A percentile compares a stretch with the other conserved stretches of the same genome.
Evolutionary conservation across 2,329 filamentous ascomycete species (phyloP).

Genomic region (Phoma sp.): DNA sequence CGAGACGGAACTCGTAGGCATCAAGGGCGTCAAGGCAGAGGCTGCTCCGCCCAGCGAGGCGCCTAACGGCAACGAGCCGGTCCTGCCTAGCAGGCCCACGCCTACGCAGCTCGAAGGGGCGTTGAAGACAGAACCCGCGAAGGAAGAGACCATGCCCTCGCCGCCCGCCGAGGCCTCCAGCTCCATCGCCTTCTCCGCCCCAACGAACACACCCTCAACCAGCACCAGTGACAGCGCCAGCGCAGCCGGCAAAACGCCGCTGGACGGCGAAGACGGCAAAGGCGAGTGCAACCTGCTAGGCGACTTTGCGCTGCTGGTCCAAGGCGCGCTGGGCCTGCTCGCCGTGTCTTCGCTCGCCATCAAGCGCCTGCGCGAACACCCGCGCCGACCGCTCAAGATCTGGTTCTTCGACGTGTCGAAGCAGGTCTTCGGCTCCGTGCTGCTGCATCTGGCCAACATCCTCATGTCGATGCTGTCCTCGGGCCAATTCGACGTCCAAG

Average conservation of each 20-base stretch:
- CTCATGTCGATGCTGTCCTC: constrained; percentile 96
- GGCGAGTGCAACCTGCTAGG: constrained; percentile 89
- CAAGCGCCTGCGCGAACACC: constrained; percentile 90
- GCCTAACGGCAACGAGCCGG: constrained; percentile 5
- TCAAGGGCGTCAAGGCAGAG: constrained; percentile 60
- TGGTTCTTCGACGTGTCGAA: constrained; percentile 99
- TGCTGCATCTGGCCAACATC: constrained; percentile 91
- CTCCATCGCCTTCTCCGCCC: constrained; percentile 18
- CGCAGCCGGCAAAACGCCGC: constrained; percentile 33
- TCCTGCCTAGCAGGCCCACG: constrained; percentile 5
- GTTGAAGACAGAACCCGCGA: not conserved
- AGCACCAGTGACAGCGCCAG: constrained; percentile 20
- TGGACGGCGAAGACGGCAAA: constrained; percentile 55
- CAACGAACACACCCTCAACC: constrained; percentile 17
- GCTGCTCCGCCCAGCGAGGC: not conserved
- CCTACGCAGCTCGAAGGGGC: constrained; percentile 9
- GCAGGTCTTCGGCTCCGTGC: constrained; percentile 90
- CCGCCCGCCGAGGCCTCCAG: constrained; percentile 16
- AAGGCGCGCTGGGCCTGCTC: constrained; percentile 81
- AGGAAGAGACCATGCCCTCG: constrained; percentile 17
- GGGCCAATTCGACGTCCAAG: constrained; percentile 74
- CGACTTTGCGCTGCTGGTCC: constrained; percentile 87
- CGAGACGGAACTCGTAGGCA: constrained; percentile 87
- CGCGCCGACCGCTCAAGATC: constrained; percentile 90
- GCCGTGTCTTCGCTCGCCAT: constrained; percentile 87